phyloP scores from a whole-genome alignment of 352 stramenopile genomes.

The Globisporangium carolinianum region DNA sequence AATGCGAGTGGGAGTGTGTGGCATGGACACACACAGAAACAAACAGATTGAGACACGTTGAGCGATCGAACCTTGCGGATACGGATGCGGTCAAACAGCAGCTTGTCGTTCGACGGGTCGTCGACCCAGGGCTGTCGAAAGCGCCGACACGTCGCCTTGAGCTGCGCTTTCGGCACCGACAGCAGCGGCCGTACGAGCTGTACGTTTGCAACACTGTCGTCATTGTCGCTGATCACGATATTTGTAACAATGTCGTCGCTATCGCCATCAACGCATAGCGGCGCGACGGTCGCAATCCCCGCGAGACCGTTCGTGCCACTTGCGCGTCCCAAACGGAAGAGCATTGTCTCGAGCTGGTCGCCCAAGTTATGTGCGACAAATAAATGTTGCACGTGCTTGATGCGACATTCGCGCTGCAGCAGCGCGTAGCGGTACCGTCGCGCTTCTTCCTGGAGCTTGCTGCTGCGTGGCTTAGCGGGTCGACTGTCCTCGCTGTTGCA shows the following conservation, averaged over 20 bases:
- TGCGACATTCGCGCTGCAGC: slow-evolving; percentile 37
- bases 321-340: slow-evolving; percentile 68
- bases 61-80: slow-evolving; percentile 56
- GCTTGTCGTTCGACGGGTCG: slow-evolving; percentile 76
- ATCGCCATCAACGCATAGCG: slow-evolving; percentile 14
- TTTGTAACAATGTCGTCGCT: neutral
- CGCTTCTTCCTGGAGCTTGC: slow-evolving; percentile 73
- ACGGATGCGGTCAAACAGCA: slow-evolving; percentile 70
- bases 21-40: neutral
- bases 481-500: neutral
- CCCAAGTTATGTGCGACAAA: slow-evolving; percentile 77
- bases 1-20: no score
- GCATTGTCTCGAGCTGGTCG: slow-evolving; percentile 75
- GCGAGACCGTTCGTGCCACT: slow-evolving; percentile 74
- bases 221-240: no score
- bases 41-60: neutral
- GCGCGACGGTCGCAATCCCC: slow-evolving; percentile 38
- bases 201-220: slow-evolving; percentile 9
- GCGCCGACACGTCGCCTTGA: slow-evolving; percentile 62
- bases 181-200: slow-evolving; percentile 59
- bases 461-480: slow-evolving; percentile 34
- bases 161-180: slow-evolving; percentile 38
- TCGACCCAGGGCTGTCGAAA: slow-evolving; percentile 77
- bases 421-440: slow-evolving; percentile 63
- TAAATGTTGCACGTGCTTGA: slow-evolving; percentile 51